phyloP scores from a whole-genome alignment of 2,329 filamentous ascomycete species.

The Colletotrichum filicis region DNA sequence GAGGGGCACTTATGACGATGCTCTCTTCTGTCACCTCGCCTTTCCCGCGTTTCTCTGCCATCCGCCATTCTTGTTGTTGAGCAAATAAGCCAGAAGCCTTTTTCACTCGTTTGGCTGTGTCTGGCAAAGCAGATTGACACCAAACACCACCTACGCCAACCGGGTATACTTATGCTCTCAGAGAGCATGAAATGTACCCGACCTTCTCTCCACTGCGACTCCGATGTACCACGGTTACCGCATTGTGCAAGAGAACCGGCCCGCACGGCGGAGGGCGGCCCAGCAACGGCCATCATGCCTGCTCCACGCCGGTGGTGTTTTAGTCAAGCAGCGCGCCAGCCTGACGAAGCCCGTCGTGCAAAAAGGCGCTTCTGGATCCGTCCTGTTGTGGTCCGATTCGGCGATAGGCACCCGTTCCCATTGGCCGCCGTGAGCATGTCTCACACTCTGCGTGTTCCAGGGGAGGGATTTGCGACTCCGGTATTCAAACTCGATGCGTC shows the following conservation, averaged over 20 bases:
- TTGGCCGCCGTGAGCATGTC: conserved; percentile 32
- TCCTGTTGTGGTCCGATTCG: conserved; percentile 37
- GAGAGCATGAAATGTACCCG: not conserved
- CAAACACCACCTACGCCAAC: not conserved
- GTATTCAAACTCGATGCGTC: conserved; percentile 35
- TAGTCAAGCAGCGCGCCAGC: conserved; percentile 35
- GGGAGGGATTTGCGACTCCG: conserved; percentile 34
- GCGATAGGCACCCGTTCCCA: conserved; percentile 33
- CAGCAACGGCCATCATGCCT: conserved; percentile 33
- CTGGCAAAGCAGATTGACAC: not conserved
- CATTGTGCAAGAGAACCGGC: conserved; percentile 29
- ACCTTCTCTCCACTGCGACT: not conserved
- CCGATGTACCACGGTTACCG: conserved; percentile 22
- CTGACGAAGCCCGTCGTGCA: conserved; percentile 30
- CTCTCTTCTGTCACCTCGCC: conserved; percentile 16
- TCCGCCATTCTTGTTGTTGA: not conserved
- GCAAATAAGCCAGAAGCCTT: not conserved
- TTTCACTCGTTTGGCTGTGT: not conserved
- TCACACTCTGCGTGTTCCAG: conserved; percentile 37
- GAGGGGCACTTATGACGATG: conserved; percentile 35
- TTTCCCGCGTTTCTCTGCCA: conserved; percentile 22
- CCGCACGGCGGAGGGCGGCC: conserved; percentile 33
- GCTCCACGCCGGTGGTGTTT: conserved; percentile 30
- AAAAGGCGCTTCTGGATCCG: conserved; percentile 35
- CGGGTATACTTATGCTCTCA: not conserved